A percentile compares a stretch with the other conserved stretches of the same genome.
phyloP scores from a whole-genome alignment of 306 rosid species.

The Astragalus membranaceus region DNA sequence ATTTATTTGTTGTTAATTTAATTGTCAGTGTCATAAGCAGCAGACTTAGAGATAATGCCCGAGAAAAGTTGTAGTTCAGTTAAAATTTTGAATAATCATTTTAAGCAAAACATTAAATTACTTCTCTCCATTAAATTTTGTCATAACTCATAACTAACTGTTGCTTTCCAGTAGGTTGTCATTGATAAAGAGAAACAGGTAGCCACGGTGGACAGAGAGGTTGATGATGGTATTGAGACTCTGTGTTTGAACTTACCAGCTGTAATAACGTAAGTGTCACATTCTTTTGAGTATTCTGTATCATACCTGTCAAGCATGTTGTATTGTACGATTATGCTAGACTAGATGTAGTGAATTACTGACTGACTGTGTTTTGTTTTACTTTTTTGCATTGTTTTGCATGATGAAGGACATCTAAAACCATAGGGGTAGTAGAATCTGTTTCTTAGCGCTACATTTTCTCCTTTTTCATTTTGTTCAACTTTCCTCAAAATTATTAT shows the following conservation, averaged over 20 bases:
- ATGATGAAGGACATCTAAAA: neutral
- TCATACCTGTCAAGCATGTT: neutral
- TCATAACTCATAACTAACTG: slow-evolving; percentile 34
- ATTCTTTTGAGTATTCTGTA: neutral
- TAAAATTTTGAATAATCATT: neutral
- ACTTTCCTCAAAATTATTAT: neutral
- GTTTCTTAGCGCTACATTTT: neutral
- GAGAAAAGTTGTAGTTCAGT: neutral
- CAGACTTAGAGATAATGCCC: neutral
- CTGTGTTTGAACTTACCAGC: slow-evolving; percentile 75
- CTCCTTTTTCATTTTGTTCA: too few relatives aligned
- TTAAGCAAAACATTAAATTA: neutral
- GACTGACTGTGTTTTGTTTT: neutral
- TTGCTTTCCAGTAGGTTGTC: slow-evolving; percentile 79
- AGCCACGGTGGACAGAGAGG: slow-evolving; percentile 87
- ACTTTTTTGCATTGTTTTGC: neutral
- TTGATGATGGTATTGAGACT: slow-evolving; percentile 89
- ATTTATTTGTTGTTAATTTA: neutral
- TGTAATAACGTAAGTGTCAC: slow-evolving; percentile 72
- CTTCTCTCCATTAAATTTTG: neutral
- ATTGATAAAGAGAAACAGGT: slow-evolving; percentile 73
- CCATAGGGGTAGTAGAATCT: neutral
- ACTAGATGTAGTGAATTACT: neutral
- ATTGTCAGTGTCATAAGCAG: neutral
- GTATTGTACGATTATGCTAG: neutral